phyloP scores from a whole-genome alignment of 2,329 filamentous ascomycete species.

The Diaporthe vexans region DNA sequence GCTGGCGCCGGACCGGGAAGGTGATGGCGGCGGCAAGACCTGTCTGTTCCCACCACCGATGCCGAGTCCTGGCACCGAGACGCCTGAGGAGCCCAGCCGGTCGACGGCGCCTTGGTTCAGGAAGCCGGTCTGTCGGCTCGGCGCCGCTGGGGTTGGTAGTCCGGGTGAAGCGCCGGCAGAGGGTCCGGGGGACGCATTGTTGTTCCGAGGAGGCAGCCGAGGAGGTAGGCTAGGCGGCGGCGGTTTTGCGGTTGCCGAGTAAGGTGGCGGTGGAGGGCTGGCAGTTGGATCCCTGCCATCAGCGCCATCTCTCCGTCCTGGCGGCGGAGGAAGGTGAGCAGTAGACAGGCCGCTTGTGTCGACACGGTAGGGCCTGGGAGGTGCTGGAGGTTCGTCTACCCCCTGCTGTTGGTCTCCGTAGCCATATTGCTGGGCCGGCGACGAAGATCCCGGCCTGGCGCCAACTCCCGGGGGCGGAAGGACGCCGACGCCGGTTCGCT shows the following conservation, averaged over 20 bases:
- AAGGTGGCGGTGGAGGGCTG: conserved; percentile 47
- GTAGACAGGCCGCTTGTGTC: conserved; percentile 81
- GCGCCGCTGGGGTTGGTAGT: conserved; percentile 7
- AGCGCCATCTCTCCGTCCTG: conserved; percentile 64
- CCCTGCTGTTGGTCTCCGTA: conserved; percentile 50
- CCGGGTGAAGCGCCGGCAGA: conserved; percentile 43
- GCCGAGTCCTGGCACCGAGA: conserved; percentile 83
- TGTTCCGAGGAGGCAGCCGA: conserved; percentile 68
- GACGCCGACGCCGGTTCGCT: conserved; percentile 57
- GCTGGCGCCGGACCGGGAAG: conserved; percentile 34
- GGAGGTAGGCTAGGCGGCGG: conserved; percentile 81
- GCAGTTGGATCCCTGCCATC: conserved; percentile 48
- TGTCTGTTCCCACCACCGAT: conserved; percentile 60
- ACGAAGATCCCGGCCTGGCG: conserved; percentile 50
- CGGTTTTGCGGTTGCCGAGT: conserved; percentile 38
- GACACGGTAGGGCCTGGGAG: conserved; percentile 75
- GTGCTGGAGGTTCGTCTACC: conserved; percentile 56
- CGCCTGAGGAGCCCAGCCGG: conserved; percentile 79
- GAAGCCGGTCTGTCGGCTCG: conserved; percentile 46
- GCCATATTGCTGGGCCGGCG: conserved; percentile 50
- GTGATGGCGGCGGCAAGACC: conserved; percentile 44
- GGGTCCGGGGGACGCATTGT: conserved; percentile 56
- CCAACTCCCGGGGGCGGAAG: conserved; percentile 41
- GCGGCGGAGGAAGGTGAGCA: conserved; percentile 78
- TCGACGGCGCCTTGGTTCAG: conserved; percentile 71